Conservation (phyloP, 1,284 basidiomycete genomes). For the Puccinia hordei region DNA sequence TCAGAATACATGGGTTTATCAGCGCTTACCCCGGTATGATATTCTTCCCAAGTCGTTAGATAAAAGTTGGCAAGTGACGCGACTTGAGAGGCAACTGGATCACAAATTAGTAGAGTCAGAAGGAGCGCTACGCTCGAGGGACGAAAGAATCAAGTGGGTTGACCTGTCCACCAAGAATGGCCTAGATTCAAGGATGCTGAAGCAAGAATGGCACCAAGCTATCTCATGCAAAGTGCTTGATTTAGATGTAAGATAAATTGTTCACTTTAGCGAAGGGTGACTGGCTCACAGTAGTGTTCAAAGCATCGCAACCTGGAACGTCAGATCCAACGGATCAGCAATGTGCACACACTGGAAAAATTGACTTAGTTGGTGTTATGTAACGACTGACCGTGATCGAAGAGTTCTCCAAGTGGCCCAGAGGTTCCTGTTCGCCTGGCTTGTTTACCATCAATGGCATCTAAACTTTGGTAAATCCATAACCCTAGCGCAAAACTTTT, state of each 20-base stretch:
- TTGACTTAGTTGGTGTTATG: background rate
- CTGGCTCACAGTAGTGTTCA: conserved; percentile 81
- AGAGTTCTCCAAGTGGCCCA: conserved; percentile 91
- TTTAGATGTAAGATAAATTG: conserved; percentile 48
- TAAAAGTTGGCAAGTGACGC: conserved; percentile 92
- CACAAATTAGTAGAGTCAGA: background rate
- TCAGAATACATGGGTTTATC: background rate
- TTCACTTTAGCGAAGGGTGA: background rate
- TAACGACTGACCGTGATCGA: conserved; percentile 87
- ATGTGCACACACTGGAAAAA: background rate
- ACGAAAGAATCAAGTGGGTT: background rate
- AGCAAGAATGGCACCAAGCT: conserved; percentile 81
- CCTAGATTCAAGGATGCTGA: conserved; percentile 86
- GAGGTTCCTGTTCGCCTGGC: conserved; percentile 93
- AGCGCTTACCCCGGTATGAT: conserved; percentile 73
- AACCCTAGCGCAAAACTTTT: conserved; percentile 78
- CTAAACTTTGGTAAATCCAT: conserved; percentile 88
- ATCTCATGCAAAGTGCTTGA: conserved; percentile 38
- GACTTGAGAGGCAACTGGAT: conserved; percentile 72
- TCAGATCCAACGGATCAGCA: background rate
- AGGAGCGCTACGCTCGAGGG: background rate
- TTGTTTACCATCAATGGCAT: conserved; percentile 88
- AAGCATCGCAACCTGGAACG: conserved; percentile 73
- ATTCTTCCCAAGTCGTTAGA: conserved; percentile 94
- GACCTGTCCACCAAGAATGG: conserved; percentile 87